Evolutionary conservation across 306 rosid genomes (phyloP).

Genomic region (Quillaja saponaria): DNA sequence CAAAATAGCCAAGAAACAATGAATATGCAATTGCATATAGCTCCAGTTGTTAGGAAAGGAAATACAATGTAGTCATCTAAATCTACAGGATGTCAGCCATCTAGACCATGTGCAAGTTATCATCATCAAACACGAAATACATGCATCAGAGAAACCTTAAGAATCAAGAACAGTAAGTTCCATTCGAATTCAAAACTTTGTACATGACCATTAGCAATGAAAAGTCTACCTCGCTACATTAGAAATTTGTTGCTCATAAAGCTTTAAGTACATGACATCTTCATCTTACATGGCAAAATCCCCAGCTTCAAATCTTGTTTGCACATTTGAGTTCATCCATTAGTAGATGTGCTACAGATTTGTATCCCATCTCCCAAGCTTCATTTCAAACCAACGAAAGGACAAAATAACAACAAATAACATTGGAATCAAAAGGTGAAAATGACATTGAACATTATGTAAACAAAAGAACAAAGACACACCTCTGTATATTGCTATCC

Average conservation of each 20-base stretch:
- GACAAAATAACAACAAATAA: not conserved
- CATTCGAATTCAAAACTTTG: not conserved
- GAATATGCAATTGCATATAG: too few species aligned
- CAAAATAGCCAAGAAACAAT: too few species aligned
- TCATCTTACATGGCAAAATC: conserved; percentile 7
- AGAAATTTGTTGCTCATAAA: conserved; percentile 1
- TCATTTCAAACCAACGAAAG: conserved; percentile 25
- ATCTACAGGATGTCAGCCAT: too few species aligned
- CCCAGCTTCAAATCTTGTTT: conserved; percentile 24
- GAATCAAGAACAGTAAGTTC: not conserved
- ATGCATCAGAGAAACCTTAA: conserved; percentile 3
- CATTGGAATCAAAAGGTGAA: not conserved
- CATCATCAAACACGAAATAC: too few species aligned
- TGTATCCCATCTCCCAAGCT: conserved; percentile 63
- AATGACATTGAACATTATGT: not conserved
- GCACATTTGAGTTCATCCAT: conserved; percentile 63
- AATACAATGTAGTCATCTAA: too few species aligned
- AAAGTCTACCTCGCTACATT: conserved; percentile 1
- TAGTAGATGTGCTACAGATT: conserved; percentile 70
- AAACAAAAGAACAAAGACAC: conserved; percentile 12
- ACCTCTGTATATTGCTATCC: conserved; percentile 64
- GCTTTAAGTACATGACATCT: not conserved
- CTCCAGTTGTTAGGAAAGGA: too few species aligned
- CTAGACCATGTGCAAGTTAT: too few species aligned
- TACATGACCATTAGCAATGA: not conserved